Evolutionary conservation across 148 eudicot species (phyloP).

Genomic region (Oxyria digyna): DNA sequence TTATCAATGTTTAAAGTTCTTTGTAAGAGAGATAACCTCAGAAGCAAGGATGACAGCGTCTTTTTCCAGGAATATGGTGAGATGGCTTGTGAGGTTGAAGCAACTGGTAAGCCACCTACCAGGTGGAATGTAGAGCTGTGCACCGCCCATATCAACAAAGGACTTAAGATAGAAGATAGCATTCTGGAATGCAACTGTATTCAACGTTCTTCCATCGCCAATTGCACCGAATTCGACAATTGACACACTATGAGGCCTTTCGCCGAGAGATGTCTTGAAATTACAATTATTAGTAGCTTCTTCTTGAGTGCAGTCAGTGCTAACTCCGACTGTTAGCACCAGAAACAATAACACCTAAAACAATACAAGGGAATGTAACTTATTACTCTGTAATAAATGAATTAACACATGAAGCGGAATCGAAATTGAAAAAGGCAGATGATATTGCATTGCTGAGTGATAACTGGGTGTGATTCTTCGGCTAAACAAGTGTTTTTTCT

Average conservation of each 20-base stretch:
- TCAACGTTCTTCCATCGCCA: conserved; percentile 49
- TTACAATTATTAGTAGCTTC: conserved; percentile 28
- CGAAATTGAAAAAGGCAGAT: background rate
- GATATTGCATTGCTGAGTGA: too few relatives aligned
- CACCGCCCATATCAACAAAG: conserved; percentile 54
- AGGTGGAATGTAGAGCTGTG: conserved; percentile 41
- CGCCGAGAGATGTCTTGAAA: conserved; percentile 16
- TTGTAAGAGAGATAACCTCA: conserved; percentile 26
- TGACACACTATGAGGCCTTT: conserved; percentile 50
- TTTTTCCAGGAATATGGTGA: conserved; percentile 50
- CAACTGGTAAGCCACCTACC: conserved; percentile 51
- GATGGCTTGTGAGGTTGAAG: conserved; percentile 55
- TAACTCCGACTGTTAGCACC: conserved; percentile 22
- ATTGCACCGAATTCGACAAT: conserved; percentile 52
- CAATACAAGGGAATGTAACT: background rate
- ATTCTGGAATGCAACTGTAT: conserved; percentile 47
- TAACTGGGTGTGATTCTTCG: background rate
- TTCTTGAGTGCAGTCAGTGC: conserved; percentile 12
- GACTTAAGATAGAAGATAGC: conserved; percentile 57
- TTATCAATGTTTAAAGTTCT: background rate
- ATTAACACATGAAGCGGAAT: too few relatives aligned
- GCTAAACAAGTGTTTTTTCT: background rate
- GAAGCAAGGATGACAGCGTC: conserved; percentile 46
- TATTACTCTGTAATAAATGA: too few relatives aligned
- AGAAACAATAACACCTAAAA: conserved; percentile 35